These are phyloP conservation scores for Fusarium pseudograminearum DNA, from an alignment of 2,329 filamentous ascomycete species.

Conservation along the genomic window DNA sequence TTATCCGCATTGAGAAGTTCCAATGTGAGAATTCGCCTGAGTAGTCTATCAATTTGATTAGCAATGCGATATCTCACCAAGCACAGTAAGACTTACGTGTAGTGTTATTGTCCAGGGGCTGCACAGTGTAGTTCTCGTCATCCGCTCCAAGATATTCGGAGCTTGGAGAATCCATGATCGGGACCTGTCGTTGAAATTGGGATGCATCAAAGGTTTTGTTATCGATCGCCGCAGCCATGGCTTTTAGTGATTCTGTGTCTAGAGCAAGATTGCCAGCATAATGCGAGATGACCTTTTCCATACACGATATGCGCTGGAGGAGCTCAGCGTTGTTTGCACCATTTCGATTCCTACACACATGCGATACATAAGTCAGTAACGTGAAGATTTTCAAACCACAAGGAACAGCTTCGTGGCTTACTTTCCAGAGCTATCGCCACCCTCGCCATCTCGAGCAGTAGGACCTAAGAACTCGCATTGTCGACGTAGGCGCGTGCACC, in stretches of 20 bases:
- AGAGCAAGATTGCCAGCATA: conserved; percentile 57
- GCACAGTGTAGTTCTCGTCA: conserved; percentile 57
- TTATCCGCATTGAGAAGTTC: conserved; percentile 65
- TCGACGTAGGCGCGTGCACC: conserved; percentile 63
- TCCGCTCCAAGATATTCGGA: conserved; percentile 49
- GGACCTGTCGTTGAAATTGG: conserved; percentile 36
- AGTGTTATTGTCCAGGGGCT: conserved; percentile 56
- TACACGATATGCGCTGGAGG: conserved; percentile 46
- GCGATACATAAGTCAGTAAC: conserved; percentile 24
- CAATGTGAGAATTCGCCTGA: conserved; percentile 66
- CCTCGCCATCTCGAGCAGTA: conserved; percentile 47
- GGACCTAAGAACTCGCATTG: conserved; percentile 62
- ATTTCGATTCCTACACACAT: conserved; percentile 39
- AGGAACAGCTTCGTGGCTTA: conserved; percentile 9
- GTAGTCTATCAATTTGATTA: conserved; percentile 54
- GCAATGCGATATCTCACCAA: conserved; percentile 5
- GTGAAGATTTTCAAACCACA: not conserved
- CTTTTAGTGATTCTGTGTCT: conserved; percentile 51
- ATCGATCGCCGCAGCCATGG: conserved; percentile 58
- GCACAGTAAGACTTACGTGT: conserved; percentile 52
- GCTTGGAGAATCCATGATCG: conserved; percentile 39
- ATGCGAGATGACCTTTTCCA: conserved; percentile 63
- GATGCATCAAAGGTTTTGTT: conserved; percentile 45
- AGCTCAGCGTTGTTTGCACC: conserved; percentile 43
- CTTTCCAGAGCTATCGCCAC: conserved; percentile 43